These are phyloP conservation scores for Fomitopsis serialis DNA, from an alignment of 768 basidiomycete species.

Conservation along the genomic window DNA sequence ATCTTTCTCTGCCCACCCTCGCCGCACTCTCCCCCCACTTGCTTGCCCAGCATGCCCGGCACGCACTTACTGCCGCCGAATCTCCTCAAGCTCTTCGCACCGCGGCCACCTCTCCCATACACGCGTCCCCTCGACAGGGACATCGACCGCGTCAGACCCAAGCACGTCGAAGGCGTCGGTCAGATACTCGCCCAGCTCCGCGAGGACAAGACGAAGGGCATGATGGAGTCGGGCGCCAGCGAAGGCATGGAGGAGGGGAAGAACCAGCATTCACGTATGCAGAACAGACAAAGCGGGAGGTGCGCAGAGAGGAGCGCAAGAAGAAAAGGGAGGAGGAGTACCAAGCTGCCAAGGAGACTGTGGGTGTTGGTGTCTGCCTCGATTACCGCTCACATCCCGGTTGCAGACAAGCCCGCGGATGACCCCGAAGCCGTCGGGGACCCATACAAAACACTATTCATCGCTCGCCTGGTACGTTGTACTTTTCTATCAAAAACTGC, in stretches of 20 bases:
- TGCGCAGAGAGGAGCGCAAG: constrained; percentile 73
- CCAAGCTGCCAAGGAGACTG: constrained; percentile 79
- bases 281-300: constrained; percentile 77
- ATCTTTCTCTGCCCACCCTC: too few species aligned
- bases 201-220: constrained; percentile 69
- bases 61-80: constrained; percentile 93
- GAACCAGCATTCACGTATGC: constrained; percentile 76
- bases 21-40: too few species aligned
- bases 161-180: constrained; percentile 76
- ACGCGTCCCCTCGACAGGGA: constrained; percentile 81
- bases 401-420: constrained; percentile 84
- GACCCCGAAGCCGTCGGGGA: constrained; percentile 90
- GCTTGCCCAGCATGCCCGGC: constrained; percentile 38
- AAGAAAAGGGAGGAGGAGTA: constrained; percentile 73
- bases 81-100: constrained; percentile 93
- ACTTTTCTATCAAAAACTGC: background rate
- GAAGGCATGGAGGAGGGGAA: constrained; percentile 84
- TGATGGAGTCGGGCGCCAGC: constrained; percentile 51
- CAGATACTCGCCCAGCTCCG: constrained; percentile 64
- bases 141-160: constrained; percentile 63
- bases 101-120: constrained; percentile 87
- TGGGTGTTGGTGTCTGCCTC: constrained; percentile 34
- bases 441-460: constrained; percentile 97
- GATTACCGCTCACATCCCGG: background rate
- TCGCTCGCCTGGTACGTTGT: constrained; percentile 74